A percentile compares a stretch with the other conserved stretches of the same genome.
Evolutionary conservation across 2,329 filamentous ascomycete species (phyloP).

Genomic region (Colletotrichum sp.): DNA sequence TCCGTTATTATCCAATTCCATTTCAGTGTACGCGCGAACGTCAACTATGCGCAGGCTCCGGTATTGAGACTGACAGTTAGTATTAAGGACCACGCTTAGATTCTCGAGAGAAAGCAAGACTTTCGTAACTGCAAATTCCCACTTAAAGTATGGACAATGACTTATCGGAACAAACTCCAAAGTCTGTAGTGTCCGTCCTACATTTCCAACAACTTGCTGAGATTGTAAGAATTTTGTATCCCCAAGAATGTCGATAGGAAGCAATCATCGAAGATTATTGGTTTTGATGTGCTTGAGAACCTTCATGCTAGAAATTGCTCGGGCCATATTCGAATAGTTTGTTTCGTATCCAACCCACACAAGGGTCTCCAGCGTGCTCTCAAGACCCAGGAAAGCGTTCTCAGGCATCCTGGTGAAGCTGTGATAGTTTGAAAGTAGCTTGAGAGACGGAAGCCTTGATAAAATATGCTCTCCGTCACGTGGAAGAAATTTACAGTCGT

Average conservation of each 20-base stretch:
- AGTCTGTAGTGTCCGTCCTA: neutral
- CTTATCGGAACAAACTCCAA: neutral
- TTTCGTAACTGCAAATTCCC: neutral
- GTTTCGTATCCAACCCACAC: neutral
- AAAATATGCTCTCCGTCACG: neutral
- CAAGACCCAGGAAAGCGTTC: neutral
- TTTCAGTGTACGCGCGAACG: neutral
- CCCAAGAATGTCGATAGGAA: neutral
- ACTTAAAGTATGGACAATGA: neutral
- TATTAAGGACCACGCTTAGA: neutral
- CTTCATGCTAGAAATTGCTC: neutral
- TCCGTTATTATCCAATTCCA: neutral
- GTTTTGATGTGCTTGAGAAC: neutral
- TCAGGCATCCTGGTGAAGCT: neutral
- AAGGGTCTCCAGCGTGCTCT: neutral
- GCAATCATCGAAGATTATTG: neutral
- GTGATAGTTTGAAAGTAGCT: neutral
- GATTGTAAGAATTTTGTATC: neutral
- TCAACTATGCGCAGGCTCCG: neutral
- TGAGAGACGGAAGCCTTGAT: neutral
- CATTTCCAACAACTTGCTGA: neutral
- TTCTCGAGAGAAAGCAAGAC: neutral
- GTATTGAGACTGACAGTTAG: neutral
- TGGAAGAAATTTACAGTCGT: neutral
- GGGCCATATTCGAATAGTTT: neutral